Base-by-base conservation (phyloP, 768 basidiomycete genomes). In the Kwoniella dendrophila region DNA sequence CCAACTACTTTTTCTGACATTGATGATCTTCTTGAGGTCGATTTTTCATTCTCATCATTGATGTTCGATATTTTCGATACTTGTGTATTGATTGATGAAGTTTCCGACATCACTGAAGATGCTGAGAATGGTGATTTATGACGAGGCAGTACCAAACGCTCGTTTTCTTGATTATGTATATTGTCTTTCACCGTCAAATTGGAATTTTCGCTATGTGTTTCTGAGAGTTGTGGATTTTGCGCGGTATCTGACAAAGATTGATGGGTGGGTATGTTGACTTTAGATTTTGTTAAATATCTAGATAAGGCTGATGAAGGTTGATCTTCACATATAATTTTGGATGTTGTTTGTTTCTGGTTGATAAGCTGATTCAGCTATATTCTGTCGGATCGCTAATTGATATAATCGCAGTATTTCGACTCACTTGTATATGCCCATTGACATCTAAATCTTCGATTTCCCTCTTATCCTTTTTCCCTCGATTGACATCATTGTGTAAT, bases 1-100 rank as follows among this genome's bases (percentile, higher is more conserved):
- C 49, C 34, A 20, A 59, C 58, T 30, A 59, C 49, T 36, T 59
- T 59, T 14, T 51, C 58, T 8, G 49, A 59, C 58, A 59, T 59
- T 11, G 58, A 59, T 38, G 33, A 38, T 24, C 58, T 48, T 3
- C 58, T 43, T 5, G 49, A 51, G 12, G 55, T 2, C 29, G 18
- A 43, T 43, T n/a, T 6, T 43, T 11, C 41, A 20, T 20, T n/a
- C 6, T 40, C 30, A n/a, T 14, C 1, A 11, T 10, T 14, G 2
- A 1, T n/a, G 11, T 56, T n/a, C 10, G 26, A 8, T 3, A 11
- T 38, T 11, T 40, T 33, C 10, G 53, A 40, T 10, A 11, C n/a
- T 7, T 41, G 3, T 20, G 54, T 45, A 22, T 56, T 24, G 6
- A 41, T 44, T 6, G 54, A 44, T 1, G 29, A 56, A 24, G 41